phyloP scores from a whole-genome alignment of 2,329 filamentous ascomycete genomes.

The Phialophora chinensis region DNA sequence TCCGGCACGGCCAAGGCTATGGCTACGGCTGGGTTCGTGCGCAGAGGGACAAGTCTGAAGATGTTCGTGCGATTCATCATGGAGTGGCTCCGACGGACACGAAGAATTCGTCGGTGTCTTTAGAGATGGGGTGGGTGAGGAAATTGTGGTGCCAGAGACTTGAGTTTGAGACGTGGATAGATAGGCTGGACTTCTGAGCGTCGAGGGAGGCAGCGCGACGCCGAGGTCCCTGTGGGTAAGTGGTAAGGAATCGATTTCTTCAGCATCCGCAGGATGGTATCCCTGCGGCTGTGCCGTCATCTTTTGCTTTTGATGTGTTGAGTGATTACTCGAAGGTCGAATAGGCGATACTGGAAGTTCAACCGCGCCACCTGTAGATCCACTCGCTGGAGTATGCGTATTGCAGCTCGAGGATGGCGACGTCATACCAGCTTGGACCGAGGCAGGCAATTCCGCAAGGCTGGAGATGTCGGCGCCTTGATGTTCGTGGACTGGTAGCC shows the following conservation, averaged over 20 bases:
- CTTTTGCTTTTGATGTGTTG: not conserved
- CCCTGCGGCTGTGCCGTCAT: not conserved
- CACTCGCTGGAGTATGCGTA: not conserved
- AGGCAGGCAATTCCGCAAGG: constrained; percentile 3
- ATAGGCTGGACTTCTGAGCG: not conserved
- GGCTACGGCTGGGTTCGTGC: not conserved
- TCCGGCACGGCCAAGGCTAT: not conserved
- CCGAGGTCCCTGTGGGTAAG: not conserved
- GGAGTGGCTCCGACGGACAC: not conserved
- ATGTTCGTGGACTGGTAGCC: not conserved
- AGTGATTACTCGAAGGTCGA: not conserved
- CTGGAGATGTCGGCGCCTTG: not conserved
- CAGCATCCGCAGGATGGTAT: not conserved
- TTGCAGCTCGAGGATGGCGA: not conserved
- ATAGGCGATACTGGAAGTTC: constrained; percentile 13
- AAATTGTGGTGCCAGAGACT: not conserved
- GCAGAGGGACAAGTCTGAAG: not conserved
- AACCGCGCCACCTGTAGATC: not conserved
- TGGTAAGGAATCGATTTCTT: not conserved
- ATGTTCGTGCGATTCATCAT: not conserved
- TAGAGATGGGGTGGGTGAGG: not conserved
- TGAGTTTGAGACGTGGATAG: not conserved
- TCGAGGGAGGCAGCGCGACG: not conserved
- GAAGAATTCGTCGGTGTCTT: not conserved
- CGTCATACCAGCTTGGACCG: not conserved